Evolutionary conservation across 1,284 basidiomycete species (phyloP).

Genomic region (Testicularia cyperi): DNA sequence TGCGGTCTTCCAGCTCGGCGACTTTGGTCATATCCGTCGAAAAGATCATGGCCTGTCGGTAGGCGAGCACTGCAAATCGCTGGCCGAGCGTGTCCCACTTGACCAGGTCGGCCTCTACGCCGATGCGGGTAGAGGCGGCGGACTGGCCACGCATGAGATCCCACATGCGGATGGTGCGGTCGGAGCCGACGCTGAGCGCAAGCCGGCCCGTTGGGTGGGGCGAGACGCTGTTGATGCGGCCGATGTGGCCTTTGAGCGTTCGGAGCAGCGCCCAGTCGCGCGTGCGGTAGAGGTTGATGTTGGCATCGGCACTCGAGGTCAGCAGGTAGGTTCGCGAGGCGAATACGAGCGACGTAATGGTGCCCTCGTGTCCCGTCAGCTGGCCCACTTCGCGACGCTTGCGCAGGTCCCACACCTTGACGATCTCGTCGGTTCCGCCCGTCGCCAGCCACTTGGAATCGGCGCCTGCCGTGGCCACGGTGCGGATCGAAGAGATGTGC

Average conservation of each 20-base stretch:
- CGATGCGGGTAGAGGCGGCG: conserved; percentile 75
- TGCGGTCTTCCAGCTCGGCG: conserved; percentile 42
- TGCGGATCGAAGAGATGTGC: conserved; percentile 87
- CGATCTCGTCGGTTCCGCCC: conserved; percentile 88
- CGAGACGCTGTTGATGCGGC: conserved; percentile 81
- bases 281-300: conserved; percentile 84
- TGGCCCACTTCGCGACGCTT: conserved; percentile 88
- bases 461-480: conserved; percentile 69
- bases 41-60: conserved; percentile 46
- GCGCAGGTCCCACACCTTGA: conserved; percentile 95
- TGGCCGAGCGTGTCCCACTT: conserved; percentile 44
- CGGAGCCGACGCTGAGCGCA: conserved; percentile 85
- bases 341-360: conserved; percentile 85
- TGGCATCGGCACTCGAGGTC: conserved; percentile 75
- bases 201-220: conserved; percentile 90
- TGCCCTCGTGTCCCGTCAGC: conserved; percentile 88
- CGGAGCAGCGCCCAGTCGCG: conserved; percentile 90
- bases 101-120: conserved; percentile 49
- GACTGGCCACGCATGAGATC: conserved; percentile 93
- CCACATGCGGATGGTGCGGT: conserved; percentile 92
- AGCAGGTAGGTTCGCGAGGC: conserved; percentile 84
- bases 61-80: conserved; percentile 47
- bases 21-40: conserved; percentile 51
- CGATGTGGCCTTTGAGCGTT: conserved; percentile 86
- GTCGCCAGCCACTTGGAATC: conserved; percentile 84